Base-by-base conservation (phyloP, 768 basidiomycete species). In the Atractiella rhizophila region DNA sequence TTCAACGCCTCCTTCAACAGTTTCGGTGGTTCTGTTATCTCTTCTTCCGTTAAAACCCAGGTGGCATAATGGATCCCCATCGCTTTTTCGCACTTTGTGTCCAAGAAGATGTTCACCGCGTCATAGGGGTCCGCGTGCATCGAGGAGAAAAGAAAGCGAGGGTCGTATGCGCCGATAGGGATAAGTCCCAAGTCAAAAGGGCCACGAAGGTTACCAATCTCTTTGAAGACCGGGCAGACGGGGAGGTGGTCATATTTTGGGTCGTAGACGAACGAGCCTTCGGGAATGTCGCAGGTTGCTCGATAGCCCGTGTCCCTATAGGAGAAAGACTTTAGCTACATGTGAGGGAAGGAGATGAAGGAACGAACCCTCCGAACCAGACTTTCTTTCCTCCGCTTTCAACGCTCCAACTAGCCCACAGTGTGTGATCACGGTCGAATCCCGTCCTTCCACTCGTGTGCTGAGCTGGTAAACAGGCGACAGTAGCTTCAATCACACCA, bases 81-180 rank as follows among this genome's bases (percentile, higher is more conserved):
- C 8, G 48, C 47, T 34, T 54, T 51, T 30, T 45, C 37, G 4
- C 54, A 52, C 9, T 45, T 32, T 38, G 57, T 48, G 40, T 54
- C 50, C 24, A 44, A 45, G 12, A 56, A 54, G 42, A 59, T 57
- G 6, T 48, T 24, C 4, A 57, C 52, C 9, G 57, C 54, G 7
- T 54, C 59, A 26, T 35, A 33, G 7, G 45, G 45, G 42, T 47
- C 23, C 47, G 48, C 35, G 32, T 40, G 43, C 13, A 44, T 21
- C 7, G 23, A 35, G 3, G 19, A 12, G 36, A 43, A 37, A 12
- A 43, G 37, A 27, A 27, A 38, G 8, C 42, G 20, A 6, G 58
- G 58, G 16, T 54, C 54, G 40, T 57, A 59, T 13, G 51, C 46
- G 27, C 58, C 58, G 19, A 59, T 59, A 1, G 58, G 57, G 36